Conservation (phyloP, 805 yeast species). For the Barnettozyma sp. region DNA sequence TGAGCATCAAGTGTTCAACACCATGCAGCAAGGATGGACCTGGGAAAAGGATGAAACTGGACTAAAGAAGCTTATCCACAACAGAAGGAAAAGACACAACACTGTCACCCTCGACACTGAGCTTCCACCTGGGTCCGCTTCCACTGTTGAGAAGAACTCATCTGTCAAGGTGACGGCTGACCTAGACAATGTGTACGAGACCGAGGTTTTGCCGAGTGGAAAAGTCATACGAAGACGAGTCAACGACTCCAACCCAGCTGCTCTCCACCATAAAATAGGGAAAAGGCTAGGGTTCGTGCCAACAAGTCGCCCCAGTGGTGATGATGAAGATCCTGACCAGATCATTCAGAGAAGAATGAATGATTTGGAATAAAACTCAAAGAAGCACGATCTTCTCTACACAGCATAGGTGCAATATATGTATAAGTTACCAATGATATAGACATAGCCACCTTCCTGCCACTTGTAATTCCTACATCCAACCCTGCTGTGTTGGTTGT, state of each 20-base stretch:
- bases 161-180: constrained; percentile 13
- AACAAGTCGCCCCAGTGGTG: constrained; percentile 4
- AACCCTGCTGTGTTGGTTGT: too few species aligned
- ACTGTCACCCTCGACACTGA: constrained; percentile 33
- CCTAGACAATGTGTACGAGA: constrained; percentile 34
- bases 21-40: constrained; percentile 74
- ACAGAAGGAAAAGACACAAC: constrained; percentile 22
- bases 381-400: too few species aligned
- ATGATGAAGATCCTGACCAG: constrained; percentile 43
- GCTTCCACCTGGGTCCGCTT: constrained; percentile 42
- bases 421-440: too few species aligned
- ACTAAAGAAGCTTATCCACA: constrained; percentile 15
- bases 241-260: constrained; percentile 19
- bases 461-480: too few species aligned
- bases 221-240: constrained; percentile 43
- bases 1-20: constrained; percentile 66
- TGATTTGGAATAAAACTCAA: constrained; percentile 30
- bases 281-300: constrained; percentile 34
- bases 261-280: constrained; percentile 24
- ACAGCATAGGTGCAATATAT: too few species aligned
- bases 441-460: too few species aligned
- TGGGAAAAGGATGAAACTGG: constrained; percentile 45
- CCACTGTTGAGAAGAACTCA: constrained; percentile 28
- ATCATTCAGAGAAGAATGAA: constrained; percentile 45
- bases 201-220: constrained; percentile 71